Evolutionary conservation across 108 stramenopile species (phyloP).

Genomic region (Cyclotella sp.): DNA sequence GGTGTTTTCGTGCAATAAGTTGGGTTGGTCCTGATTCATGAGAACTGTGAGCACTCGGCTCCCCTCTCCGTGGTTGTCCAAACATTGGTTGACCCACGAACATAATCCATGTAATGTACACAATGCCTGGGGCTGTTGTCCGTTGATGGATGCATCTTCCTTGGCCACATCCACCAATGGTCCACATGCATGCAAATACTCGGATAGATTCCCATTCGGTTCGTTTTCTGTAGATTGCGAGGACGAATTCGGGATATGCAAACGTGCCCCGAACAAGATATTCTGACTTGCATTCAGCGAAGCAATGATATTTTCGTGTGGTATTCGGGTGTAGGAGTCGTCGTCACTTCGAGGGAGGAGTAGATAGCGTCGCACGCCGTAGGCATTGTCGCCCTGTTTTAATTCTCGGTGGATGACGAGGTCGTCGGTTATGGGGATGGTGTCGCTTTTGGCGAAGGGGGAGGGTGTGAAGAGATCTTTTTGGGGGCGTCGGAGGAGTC

Average conservation of each 20-base stretch:
- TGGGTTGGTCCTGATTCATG: conserved; percentile 20
- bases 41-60: conserved; percentile 34
- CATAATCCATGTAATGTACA: conserved; percentile 72
- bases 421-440: conserved; percentile 30
- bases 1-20: neutral
- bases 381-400: conserved; percentile 37
- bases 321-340: neutral
- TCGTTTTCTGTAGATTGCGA: neutral
- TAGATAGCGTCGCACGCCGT: conserved; percentile 38
- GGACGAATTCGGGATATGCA: conserved; percentile 20
- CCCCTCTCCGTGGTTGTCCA: conserved; percentile 48
- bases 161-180: conserved; percentile 67
- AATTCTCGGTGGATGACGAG: conserved; percentile 33
- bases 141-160: conserved; percentile 68
- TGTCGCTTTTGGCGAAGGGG: conserved; percentile 38
- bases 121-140: conserved; percentile 82
- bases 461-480: conserved; percentile 47
- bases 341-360: conserved; percentile 27
- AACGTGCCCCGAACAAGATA: conserved; percentile 70
- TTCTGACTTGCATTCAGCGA: conserved; percentile 68
- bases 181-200: conserved; percentile 53
- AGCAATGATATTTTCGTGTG: conserved; percentile 25
- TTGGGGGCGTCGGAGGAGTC: neutral
- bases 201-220: neutral
- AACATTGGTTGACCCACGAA: conserved; percentile 61